Evolutionary conservation across 2,329 filamentous ascomycete genomes (phyloP).

Genomic region (Falciphora oryzae): DNA sequence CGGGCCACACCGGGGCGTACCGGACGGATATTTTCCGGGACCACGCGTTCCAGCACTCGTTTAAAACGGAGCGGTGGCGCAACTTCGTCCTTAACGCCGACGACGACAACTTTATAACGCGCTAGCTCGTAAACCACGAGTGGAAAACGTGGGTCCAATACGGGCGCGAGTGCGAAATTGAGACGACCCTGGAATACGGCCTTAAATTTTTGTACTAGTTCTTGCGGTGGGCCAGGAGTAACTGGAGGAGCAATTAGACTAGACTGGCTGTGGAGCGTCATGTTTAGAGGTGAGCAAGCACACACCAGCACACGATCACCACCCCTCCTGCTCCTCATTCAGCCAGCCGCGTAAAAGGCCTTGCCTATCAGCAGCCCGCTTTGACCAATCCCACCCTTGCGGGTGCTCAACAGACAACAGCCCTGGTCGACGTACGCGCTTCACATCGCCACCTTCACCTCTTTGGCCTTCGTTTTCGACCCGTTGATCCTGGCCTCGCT

Average conservation of each 20-base stretch:
- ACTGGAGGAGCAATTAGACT: slow-evolving; percentile 95
- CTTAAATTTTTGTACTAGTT: slow-evolving; percentile 89
- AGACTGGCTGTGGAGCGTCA: slow-evolving; percentile 78
- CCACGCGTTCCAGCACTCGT: slow-evolving; percentile 77
- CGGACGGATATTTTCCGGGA: slow-evolving; percentile 82
- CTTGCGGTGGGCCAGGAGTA: slow-evolving; percentile 90
- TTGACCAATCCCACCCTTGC: background rate
- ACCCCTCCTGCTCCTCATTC: no score
- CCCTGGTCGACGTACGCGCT: slow-evolving; percentile 92
- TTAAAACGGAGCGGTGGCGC: slow-evolving; percentile 87
- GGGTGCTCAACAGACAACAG: slow-evolving; percentile 59
- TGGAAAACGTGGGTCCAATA: slow-evolving; percentile 98
- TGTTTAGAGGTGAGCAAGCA: slow-evolving; percentile 72
- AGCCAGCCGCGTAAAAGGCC: no score
- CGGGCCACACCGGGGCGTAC: slow-evolving; percentile 88
- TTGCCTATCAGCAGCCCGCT: background rate
- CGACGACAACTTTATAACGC: slow-evolving; percentile 96
- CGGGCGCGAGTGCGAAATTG: slow-evolving; percentile 81
- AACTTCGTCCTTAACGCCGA: slow-evolving; percentile 90
- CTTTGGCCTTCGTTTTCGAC: slow-evolving; percentile 76
- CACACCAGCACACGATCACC: background rate
- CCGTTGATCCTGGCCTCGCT: slow-evolving; percentile 64
- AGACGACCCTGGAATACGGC: slow-evolving; percentile 88
- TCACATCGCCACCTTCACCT: slow-evolving; percentile 87
- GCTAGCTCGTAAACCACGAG: slow-evolving; percentile 86